Conservation (phyloP, 2,329 filamentous ascomycete genomes). For the Nemania sp. region DNA sequence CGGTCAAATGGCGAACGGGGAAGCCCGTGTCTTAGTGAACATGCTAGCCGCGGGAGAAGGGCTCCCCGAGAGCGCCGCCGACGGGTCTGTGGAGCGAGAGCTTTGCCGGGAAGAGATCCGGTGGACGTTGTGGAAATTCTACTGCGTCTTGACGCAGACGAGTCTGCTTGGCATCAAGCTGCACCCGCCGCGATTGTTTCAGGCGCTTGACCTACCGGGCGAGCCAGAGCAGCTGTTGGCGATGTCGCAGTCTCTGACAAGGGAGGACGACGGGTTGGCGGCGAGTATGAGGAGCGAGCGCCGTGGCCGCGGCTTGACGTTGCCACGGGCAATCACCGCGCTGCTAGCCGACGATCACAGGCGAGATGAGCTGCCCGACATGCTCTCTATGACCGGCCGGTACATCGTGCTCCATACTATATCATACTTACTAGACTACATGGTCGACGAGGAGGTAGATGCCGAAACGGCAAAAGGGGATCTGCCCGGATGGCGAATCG, state of each 20-base stretch:
- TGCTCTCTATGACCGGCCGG: constrained; percentile 10
- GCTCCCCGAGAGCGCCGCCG: neutral
- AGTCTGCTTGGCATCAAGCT: constrained; percentile 13
- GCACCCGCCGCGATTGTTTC: constrained; percentile 8
- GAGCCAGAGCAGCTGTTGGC: constrained; percentile 3
- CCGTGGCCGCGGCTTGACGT: neutral
- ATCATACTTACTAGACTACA: constrained; percentile 10
- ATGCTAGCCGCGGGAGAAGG: constrained; percentile 4
- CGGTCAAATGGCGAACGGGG: constrained; percentile 2
- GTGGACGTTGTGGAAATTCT: constrained; percentile 22
- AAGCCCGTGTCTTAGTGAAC: neutral
- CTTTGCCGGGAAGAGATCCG: constrained; percentile 13
- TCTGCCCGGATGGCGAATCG: constrained; percentile 10
- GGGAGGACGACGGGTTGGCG: neutral
- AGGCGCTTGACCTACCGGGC: constrained; percentile 14
- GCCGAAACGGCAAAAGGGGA: neutral
- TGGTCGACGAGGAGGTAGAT: constrained; percentile 5
- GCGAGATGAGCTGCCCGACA: constrained; percentile 3
- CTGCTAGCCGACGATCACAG: constrained; percentile 11
- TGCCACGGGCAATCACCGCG: constrained; percentile 8
- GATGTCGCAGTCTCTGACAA: neutral
- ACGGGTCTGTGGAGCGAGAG: constrained; percentile 5
- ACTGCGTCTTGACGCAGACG: constrained; percentile 12
- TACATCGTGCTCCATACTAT: constrained; percentile 18
- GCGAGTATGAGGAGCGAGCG: neutral